These are phyloP conservation scores for Gomphus sp. DNA, from an alignment of 1,284 basidiomycete species.

Conservation along the genomic window DNA sequence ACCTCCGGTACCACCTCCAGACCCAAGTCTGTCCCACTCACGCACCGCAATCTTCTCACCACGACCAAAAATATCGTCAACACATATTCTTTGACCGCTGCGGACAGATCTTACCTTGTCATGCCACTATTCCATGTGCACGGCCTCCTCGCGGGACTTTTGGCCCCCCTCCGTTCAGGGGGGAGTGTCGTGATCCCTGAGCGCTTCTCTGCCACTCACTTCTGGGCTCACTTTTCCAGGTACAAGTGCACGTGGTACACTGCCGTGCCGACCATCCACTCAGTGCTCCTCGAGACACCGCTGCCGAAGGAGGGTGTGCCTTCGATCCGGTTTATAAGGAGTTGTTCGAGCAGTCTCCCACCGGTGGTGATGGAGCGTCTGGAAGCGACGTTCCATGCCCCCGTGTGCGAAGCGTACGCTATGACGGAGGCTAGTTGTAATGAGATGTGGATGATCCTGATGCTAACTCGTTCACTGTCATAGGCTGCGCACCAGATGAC, in stretches of 20 bases:
- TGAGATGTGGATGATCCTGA: neutral
- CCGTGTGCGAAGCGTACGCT: slow-evolving; percentile 35
- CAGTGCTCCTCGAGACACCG: slow-evolving; percentile 31
- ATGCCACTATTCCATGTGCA: slow-evolving; percentile 68
- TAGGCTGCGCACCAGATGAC: slow-evolving; percentile 35
- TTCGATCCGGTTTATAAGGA: slow-evolving; percentile 34
- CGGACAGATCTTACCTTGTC: slow-evolving; percentile 39
- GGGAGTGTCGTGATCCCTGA: slow-evolving; percentile 51
- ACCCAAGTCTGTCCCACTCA: slow-evolving; percentile 52
- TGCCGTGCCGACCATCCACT: slow-evolving; percentile 36
- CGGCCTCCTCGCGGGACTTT: slow-evolving; percentile 53
- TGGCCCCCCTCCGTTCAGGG: slow-evolving; percentile 49
- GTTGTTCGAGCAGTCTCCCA: slow-evolving; percentile 33
- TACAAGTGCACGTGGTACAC: slow-evolving; percentile 43
- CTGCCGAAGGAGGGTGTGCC: slow-evolving; percentile 25
- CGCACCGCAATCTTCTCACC: slow-evolving; percentile 47
- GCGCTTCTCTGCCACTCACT: slow-evolving; percentile 48
- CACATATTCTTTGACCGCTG: slow-evolving; percentile 43
- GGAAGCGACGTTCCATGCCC: slow-evolving; percentile 33
- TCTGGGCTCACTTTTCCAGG: slow-evolving; percentile 47
- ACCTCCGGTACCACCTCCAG: slow-evolving; percentile 59
- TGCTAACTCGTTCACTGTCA: neutral
- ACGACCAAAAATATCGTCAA: slow-evolving; percentile 49
- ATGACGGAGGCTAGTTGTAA: slow-evolving; percentile 20
- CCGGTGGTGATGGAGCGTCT: slow-evolving; percentile 30